These are phyloP conservation scores for Capsicum pubescens DNA, from an alignment of 257 asterid genomes.

Conservation along the genomic window DNA sequence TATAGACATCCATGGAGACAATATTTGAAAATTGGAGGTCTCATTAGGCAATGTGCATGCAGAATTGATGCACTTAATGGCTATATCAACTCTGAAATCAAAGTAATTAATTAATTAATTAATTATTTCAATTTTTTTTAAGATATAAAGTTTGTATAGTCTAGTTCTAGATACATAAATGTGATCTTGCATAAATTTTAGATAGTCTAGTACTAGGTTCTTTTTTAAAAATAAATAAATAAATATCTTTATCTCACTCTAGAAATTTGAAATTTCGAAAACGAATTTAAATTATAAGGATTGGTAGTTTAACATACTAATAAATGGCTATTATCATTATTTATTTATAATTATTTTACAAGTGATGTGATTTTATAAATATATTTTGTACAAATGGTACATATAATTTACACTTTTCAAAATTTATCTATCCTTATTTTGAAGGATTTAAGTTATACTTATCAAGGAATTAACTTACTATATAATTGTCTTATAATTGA, in stretches of 20 bases:
- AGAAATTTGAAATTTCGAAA: too few species aligned
- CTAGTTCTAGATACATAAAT: too few species aligned
- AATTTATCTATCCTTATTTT: not conserved
- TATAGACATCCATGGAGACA: conserved; percentile 85
- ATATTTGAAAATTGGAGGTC: conserved; percentile 63
- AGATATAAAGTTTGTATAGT: too few species aligned
- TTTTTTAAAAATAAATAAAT: too few species aligned
- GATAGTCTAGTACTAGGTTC: too few species aligned
- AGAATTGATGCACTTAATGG: conserved; percentile 60
- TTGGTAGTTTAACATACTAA: too few species aligned
- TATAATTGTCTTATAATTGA: not conserved
- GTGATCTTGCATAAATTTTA: too few species aligned
- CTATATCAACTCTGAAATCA: conserved; percentile 53
- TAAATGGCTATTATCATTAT: not conserved
- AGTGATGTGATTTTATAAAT: not conserved
- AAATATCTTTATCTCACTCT: too few species aligned
- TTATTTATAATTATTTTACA: not conserved
- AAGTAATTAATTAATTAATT: conserved; percentile 42
- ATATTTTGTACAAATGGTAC: too few species aligned
- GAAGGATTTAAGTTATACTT: not conserved
- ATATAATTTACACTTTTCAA: not conserved
- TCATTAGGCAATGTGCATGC: conserved; percentile 71
- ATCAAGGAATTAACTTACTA: too few species aligned
- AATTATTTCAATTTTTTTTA: too few species aligned
- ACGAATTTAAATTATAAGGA: too few species aligned